These are phyloP conservation scores for Neospora caninum DNA, from an alignment of 169 alveolate genomes.

Conservation along the genomic window DNA sequence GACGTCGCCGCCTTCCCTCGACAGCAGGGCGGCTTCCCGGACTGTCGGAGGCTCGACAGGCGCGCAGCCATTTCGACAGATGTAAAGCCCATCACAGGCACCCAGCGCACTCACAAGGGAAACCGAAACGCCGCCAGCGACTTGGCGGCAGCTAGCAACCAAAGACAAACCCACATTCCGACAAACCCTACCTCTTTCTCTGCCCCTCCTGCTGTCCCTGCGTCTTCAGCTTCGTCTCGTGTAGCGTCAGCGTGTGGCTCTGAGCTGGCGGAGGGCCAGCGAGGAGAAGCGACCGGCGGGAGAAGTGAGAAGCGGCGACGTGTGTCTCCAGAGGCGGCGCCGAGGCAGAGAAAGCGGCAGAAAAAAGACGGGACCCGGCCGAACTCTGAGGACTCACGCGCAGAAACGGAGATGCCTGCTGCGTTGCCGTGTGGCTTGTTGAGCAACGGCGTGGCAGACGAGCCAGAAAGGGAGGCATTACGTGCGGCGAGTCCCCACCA, in stretches of 20 bases:
- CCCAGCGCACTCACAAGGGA: not conserved
- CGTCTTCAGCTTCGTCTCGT: too few species aligned
- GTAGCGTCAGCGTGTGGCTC: too few species aligned
- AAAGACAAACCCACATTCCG: not conserved
- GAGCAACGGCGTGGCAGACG: not conserved
- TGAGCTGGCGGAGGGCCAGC: not conserved
- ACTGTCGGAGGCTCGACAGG: not conserved
- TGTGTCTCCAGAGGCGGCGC: not conserved
- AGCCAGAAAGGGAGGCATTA: too few species aligned
- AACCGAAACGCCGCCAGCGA: not conserved
- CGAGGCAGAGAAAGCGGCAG: not conserved
- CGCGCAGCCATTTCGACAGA: slow-evolving; percentile 29
- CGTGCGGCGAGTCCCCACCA: too few species aligned
- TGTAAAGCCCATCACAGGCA: not conserved
- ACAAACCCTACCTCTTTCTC: not conserved
- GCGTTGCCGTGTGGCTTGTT: not conserved
- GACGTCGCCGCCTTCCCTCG: slow-evolving; percentile 31
- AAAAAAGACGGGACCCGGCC: not conserved
- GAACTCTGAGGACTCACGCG: too few species aligned
- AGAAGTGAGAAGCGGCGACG: not conserved
- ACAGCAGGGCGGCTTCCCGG: slow-evolving; percentile 23
- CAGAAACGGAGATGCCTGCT: not conserved
- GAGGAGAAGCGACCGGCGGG: not conserved
- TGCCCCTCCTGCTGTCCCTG: too few species aligned
- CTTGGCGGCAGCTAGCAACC: not conserved